A percentile compares a stretch with the other conserved stretches of the same genome.
Conservation (phyloP, 306 rosid genomes). For the Potentilla sterilis region DNA sequence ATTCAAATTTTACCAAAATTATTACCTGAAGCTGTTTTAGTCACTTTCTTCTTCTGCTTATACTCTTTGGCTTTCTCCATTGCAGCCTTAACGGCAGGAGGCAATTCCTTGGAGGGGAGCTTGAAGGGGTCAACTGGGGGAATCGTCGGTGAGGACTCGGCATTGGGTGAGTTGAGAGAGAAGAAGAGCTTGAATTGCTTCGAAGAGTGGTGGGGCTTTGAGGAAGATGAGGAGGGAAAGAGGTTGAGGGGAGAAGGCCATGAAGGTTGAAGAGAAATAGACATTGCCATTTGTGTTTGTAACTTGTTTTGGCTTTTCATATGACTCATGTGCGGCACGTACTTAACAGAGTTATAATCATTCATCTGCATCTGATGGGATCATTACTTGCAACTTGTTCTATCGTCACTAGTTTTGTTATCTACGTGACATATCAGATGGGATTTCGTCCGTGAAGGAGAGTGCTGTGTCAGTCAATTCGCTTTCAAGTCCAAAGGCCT, state of each 20-base stretch:
- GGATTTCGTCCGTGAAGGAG: no score
- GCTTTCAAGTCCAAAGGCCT: no score
- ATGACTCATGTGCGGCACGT: no score
- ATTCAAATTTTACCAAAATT: no score
- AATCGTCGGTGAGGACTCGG: conserved; percentile 25
- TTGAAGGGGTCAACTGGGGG: conserved; percentile 48
- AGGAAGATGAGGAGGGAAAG: conserved; percentile 32
- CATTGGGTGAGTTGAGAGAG: conserved; percentile 32
- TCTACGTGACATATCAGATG: no score
- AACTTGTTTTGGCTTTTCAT: no score
- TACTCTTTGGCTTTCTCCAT: conserved; percentile 64
- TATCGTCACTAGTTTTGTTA: no score
- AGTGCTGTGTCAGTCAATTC: no score
- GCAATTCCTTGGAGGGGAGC: conserved; percentile 59
- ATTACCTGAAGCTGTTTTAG: conserved; percentile 34
- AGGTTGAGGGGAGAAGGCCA: conserved; percentile 40
- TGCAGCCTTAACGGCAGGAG: conserved; percentile 46
- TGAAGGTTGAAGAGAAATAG: conserved; percentile 36
- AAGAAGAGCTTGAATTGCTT: conserved; percentile 25
- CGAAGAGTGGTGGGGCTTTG: conserved; percentile 12
- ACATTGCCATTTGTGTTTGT: no score
- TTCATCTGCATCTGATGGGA: no score
- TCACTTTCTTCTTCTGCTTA: conserved; percentile 40
- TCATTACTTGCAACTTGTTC: no score
- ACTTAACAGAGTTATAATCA: no score